Conservation (phyloP, 2,329 filamentous ascomycete species). For the Fusarium sp. region DNA sequence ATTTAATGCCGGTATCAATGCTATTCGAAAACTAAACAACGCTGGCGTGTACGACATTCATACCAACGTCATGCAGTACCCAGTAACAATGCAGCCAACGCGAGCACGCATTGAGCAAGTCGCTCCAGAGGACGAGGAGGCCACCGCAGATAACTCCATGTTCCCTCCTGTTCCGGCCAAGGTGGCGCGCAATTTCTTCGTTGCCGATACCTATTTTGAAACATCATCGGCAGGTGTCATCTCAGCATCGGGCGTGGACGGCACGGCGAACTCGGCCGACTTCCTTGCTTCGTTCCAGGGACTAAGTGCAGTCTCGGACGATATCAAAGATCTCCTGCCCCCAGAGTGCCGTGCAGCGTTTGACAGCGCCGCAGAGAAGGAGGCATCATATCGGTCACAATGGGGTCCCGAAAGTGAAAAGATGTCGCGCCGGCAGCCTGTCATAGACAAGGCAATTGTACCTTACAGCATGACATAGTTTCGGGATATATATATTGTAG, state of each 20-base stretch:
- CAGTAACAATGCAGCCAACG: slow-evolving; percentile 88
- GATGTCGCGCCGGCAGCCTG: slow-evolving; percentile 61
- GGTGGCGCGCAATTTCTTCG: slow-evolving; percentile 66
- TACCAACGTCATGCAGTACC: slow-evolving; percentile 91
- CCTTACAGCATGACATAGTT: slow-evolving; percentile 61
- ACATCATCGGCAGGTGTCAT: slow-evolving; percentile 61
- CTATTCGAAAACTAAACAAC: slow-evolving; percentile 74
- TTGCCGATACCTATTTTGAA: slow-evolving; percentile 67
- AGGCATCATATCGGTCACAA: slow-evolving; percentile 76
- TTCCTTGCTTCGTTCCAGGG: slow-evolving; percentile 68
- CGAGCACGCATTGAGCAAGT: slow-evolving; percentile 85
- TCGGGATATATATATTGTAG: not conserved
- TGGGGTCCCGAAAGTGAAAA: slow-evolving; percentile 78
- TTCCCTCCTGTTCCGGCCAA: slow-evolving; percentile 62
- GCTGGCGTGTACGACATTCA: slow-evolving; percentile 91
- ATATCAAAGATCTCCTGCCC: slow-evolving; percentile 74
- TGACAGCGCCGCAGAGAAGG: slow-evolving; percentile 70
- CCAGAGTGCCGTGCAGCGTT: slow-evolving; percentile 79
- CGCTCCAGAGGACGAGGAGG: slow-evolving; percentile 54
- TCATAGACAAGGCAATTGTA: slow-evolving; percentile 73
- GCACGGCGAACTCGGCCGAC: slow-evolving; percentile 56
- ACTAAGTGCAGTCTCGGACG: slow-evolving; percentile 71
- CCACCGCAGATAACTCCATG: slow-evolving; percentile 46
- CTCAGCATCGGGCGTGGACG: slow-evolving; percentile 56
- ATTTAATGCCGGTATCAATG: slow-evolving; percentile 82